Base-by-base conservation (phyloP, 2,329 filamentous ascomycete species). In the Nannizzia gypsea region DNA sequence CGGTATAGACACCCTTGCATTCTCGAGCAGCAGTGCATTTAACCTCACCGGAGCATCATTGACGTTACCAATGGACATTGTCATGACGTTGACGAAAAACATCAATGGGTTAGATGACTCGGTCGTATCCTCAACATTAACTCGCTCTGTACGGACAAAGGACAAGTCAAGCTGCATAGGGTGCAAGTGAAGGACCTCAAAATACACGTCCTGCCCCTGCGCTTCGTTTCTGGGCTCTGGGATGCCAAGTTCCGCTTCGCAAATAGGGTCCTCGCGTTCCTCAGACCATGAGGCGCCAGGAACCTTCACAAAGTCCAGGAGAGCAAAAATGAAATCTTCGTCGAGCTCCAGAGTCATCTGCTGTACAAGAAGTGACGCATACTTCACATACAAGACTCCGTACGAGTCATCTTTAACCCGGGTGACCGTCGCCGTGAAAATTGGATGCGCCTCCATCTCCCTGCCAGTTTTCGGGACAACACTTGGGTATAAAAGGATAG, bases 11-110 rank as follows among this genome's bases (percentile, higher is more conserved):
- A 99, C 88, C 28, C 93, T 85, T 50, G 93, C 91, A 67, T 99
- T 99, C 73, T 99, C 93, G 24, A 99, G 77, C 77, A 99, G 88
- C 24, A 99, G 78, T 0, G 93, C 90, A 64, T 97, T 99, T 70
- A 99, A 84, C 55, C 90, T 86, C 58, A 99, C 85, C 0, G 93
- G 95, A 5, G 93, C 93, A 73, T 99, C 95, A 68, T 99, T 99
- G 78, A 99, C 90, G 68, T 99, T 99, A 64, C 93, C 93, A 68
- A 99, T 93, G 13, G 93, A 95, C 93, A 99, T 99, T 0, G 95
- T 97, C 78, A 99, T 85, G 66, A 97, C 89, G 69, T 99, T 97
- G 72, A 97, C 85, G 71, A 96, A 91, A 77, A 97, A 99, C 91
- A 97, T 97, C 72, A 99, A 81, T 0, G 95, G 95, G 69, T 96